Conservation (phyloP, 768 basidiomycete genomes). For the Boletellus sp. region DNA sequence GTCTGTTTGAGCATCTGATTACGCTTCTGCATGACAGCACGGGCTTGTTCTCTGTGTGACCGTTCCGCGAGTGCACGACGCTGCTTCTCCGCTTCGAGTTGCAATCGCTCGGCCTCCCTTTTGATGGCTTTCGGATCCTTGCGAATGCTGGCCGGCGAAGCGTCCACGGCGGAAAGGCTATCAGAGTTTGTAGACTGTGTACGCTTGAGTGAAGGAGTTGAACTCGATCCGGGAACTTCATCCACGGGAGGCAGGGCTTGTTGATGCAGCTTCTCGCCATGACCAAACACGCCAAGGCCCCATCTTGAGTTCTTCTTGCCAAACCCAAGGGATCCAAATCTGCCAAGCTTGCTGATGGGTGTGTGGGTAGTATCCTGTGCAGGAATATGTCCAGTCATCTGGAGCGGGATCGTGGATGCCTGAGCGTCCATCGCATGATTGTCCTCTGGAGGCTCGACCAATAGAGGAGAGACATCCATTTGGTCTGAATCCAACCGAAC, state of each 20-base stretch:
- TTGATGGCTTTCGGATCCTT: slow-evolving; percentile 71
- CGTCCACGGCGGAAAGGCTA: slow-evolving; percentile 58
- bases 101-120: slow-evolving; percentile 76
- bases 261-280: slow-evolving; percentile 63
- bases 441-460: slow-evolving; percentile 42
- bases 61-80: slow-evolving; percentile 72
- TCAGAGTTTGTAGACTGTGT: slow-evolving; percentile 76
- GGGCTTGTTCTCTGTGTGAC: slow-evolving; percentile 80
- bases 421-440: slow-evolving; percentile 45
- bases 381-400: slow-evolving; percentile 33
- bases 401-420: slow-evolving; percentile 48
- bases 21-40: slow-evolving; percentile 90
- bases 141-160: slow-evolving; percentile 35
- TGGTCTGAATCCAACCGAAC: slow-evolving; percentile 30
- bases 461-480: slow-evolving; percentile 60
- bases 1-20: slow-evolving; percentile 65
- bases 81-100: slow-evolving; percentile 80
- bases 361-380: slow-evolving; percentile 38
- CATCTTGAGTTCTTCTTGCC: slow-evolving; percentile 69
- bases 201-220: slow-evolving; percentile 70
- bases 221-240: slow-evolving; percentile 55
- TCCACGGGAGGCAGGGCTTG: slow-evolving; percentile 66
- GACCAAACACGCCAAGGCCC: slow-evolving; percentile 67
- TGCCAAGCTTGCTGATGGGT: slow-evolving; percentile 52
- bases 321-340: slow-evolving; percentile 56